Conservation (phyloP, 768 basidiomycete genomes). For the Guyanaporus albipodus region DNA sequence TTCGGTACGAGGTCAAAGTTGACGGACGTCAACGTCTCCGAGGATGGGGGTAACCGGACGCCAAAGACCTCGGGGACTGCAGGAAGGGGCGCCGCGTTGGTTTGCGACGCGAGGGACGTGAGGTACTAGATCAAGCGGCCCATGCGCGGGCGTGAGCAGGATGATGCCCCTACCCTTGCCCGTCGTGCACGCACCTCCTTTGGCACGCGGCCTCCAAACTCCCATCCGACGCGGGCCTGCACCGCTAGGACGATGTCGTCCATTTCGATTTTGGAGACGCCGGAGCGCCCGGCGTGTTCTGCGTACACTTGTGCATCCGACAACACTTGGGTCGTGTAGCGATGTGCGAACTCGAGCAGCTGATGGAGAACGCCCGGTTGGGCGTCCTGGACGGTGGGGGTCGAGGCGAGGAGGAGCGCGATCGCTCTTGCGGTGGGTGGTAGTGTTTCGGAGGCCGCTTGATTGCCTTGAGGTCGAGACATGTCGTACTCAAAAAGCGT, state of each 20-base stretch:
- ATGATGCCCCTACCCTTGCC: too few relatives aligned
- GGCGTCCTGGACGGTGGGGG: constrained; percentile 79
- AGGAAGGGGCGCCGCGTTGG: constrained; percentile 76
- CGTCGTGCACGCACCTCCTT: constrained; percentile 61
- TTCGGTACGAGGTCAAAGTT: constrained; percentile 88
- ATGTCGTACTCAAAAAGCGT: constrained; percentile 18
- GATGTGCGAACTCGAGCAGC: constrained; percentile 79
- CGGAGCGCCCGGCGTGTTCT: constrained; percentile 75
- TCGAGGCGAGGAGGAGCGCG: constrained; percentile 77
- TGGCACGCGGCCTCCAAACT: constrained; percentile 83
- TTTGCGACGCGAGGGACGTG: constrained; percentile 76
- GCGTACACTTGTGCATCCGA: constrained; percentile 85
- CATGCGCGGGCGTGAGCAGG: background rate
- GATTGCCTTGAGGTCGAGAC: constrained; percentile 37
- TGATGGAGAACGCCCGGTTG: constrained; percentile 86
- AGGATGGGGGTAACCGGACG: constrained; percentile 65
- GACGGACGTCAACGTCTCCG: constrained; percentile 72
- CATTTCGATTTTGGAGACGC: constrained; percentile 64
- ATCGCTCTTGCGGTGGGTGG: constrained; percentile 86
- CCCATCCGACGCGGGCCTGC: constrained; percentile 89
- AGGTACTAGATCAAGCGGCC: constrained; percentile 48
- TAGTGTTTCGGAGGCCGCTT: constrained; percentile 52
- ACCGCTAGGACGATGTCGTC: constrained; percentile 80
- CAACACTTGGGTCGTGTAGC: constrained; percentile 79
- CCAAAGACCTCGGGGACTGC: constrained; percentile 87